phyloP scores from a whole-genome alignment of 768 basidiomycete genomes.

The Auriscalpium vulgare region DNA sequence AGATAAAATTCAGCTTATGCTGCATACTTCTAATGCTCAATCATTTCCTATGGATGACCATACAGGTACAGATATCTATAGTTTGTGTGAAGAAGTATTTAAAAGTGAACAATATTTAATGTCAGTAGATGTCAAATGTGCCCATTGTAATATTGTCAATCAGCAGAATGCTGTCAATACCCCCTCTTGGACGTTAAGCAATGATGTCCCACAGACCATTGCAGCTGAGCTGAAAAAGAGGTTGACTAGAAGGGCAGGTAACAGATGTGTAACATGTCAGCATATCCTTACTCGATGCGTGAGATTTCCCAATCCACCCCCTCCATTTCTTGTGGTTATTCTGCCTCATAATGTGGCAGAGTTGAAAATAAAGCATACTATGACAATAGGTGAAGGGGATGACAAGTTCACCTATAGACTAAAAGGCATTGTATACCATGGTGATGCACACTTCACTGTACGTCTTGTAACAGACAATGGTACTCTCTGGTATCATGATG shows the following conservation, averaged over 20 bases:
- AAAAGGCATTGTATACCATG: constrained; percentile 18
- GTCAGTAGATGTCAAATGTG: neutral
- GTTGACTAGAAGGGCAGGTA: neutral
- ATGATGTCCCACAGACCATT: neutral
- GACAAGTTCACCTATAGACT: neutral
- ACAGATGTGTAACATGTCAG: neutral
- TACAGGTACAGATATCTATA: neutral
- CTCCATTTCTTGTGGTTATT: neutral
- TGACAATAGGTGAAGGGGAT: neutral
- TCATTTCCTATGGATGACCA: neutral
- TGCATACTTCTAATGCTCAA: neutral
- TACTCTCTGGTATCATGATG: constrained; percentile 22
- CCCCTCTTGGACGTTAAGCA: neutral
- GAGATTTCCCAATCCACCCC: neutral
- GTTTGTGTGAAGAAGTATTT: neutral
- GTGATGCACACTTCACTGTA: constrained; percentile 17
- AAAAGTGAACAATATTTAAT: neutral
- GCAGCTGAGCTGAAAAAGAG: neutral
- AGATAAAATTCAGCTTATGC: neutral
- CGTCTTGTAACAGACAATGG: constrained; percentile 11
- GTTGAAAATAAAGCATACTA: neutral
- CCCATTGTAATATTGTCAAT: neutral
- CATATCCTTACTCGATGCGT: neutral
- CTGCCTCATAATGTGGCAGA: neutral
- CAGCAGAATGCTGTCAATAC: neutral